Evolutionary conservation across 345 rosid species (phyloP), one percentile per base, ranked within the genome.

Genomic region (Ceriops decandra): DNA sequence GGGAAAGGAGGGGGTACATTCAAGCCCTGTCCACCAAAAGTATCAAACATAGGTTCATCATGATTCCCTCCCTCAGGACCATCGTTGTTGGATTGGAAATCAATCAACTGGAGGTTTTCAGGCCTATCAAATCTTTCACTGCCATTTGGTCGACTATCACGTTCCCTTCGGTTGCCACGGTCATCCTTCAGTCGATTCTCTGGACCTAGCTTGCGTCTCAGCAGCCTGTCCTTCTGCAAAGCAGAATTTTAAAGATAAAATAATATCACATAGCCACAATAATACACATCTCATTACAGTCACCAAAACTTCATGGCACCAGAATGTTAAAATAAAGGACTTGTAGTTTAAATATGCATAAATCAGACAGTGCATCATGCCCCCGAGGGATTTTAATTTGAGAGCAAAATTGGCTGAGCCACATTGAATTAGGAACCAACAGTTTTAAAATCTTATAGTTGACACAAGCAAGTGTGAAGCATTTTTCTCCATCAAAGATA

Each of bases 111-210:
- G 51, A 84, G 87, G 73, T 90, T 88, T 52, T 88, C 99, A 22
- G 92, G 74, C 82, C 97, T 79, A 74, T 87, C 98, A 70, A 58
- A 80, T 80, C 92, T 89, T 28, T 87, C 96, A 36, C 82, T 79
- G n/a, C 90, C 97, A 73, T 86, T 85, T 47, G 77, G 80, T 59
- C 91, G 85, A 75, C 70, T 77, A 0, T 93, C 97, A 65, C 86
- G 96, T 27, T 95, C 98, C 76, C 95, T 85, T 52, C 93, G 88
- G 60, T 73, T 74, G 17, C 89, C 96, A 47, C 96, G 83, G 28
- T 92, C 97, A 80, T 95, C 99, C 82, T 87, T 90, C 77, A 90
- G 81, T 67, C 96, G 83, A 75, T 79, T 84, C 51, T 89, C 93
- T 74, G 77, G 72, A 60, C 95, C 87, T 63, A 81, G 68, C 79